Percentiles rank a stretch among this genome's conserved stretches.
Evolutionary conservation across 768 basidiomycete genomes (phyloP).

Genomic region (Termitomyces eurrhizus): DNA sequence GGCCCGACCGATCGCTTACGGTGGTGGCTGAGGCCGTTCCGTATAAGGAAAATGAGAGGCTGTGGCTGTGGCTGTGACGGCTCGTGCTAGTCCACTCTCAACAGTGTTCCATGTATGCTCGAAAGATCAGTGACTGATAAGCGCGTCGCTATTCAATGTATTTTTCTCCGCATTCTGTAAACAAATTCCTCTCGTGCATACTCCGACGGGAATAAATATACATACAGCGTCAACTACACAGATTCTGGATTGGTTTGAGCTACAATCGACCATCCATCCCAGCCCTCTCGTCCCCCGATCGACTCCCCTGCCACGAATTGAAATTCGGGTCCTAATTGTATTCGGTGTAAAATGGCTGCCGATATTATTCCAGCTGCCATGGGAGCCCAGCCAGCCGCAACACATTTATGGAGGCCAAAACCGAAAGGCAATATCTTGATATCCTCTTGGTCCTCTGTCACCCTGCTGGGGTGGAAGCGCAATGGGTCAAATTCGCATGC

Average conservation of each 20-base stretch:
- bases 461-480: constrained; percentile 25
- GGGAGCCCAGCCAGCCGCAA: constrained; percentile 47
- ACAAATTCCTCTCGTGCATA: constrained; percentile 56
- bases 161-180: constrained; percentile 52
- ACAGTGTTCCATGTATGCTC: neutral
- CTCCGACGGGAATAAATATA: constrained; percentile 29
- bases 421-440: constrained; percentile 44
- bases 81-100: no score
- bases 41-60: no score
- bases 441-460: constrained; percentile 15
- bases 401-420: constrained; percentile 40
- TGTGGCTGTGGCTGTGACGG: no score
- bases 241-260: neutral
- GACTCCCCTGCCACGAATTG: constrained; percentile 22
- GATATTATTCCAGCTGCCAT: constrained; percentile 47
- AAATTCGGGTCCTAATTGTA: constrained; percentile 25
- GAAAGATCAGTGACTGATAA: constrained; percentile 1
- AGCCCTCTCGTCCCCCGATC: constrained; percentile 36
- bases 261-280: constrained; percentile 41
- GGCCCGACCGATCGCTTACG: no score
- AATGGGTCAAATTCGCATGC: constrained; percentile 40
- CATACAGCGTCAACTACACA: neutral
- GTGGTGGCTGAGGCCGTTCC: no score
- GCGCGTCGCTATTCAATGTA: constrained; percentile 34
- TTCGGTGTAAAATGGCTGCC: constrained; percentile 34